Base-by-base conservation (phyloP, 192 early-diverging fungal genomes). In the Lunasporangiospora selenospora region DNA sequence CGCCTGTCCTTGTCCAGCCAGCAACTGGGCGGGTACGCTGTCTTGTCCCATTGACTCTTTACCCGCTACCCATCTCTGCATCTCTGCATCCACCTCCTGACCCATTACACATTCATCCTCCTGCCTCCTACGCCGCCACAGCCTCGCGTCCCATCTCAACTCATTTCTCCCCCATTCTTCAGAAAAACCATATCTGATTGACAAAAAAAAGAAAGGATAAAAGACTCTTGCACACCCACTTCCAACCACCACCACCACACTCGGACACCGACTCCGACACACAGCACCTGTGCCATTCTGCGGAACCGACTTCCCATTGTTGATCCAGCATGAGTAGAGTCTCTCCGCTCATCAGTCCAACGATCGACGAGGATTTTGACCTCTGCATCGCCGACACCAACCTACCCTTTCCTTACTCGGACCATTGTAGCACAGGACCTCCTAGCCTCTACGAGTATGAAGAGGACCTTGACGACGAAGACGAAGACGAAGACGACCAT, bases 361-460 rank as follows among this genome's bases (percentile, higher is more conserved):
- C 53, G 30, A 73, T 73, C 34, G 69, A 73, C 55, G 69, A 73
- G 50, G 69, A 73, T 43, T 73, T 63, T 58, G 69, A 73, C 49
- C 60, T 73, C 21, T 57, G 69, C 49, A 73, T 73, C 45, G 58
- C 69, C 13, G 69, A 73, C 27, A 73, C 69, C 12, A 73, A 62
- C 30, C 60, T 73, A 3, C 69, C 69, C n/a, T 73, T 58, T 38
- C 69, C 69, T 4, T 73, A 73, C 49, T 73, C 69, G 19, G 69
- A 73, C 34, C 69, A 73, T 42, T 73, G 69, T 36, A 73, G 69
- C 49, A 73, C 69, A 26, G 69, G 69, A 5, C 69, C 69, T 26
- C 69, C 69, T 3, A 73, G 69, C 34, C 40, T 73, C 1, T 73
- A 73, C 34, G 69, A 73, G 34, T 63, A 58, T 48, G 55, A 73